phyloP scores from a whole-genome alignment of 2,329 filamentous ascomycete genomes.

The Blastomyces emzantsi region DNA sequence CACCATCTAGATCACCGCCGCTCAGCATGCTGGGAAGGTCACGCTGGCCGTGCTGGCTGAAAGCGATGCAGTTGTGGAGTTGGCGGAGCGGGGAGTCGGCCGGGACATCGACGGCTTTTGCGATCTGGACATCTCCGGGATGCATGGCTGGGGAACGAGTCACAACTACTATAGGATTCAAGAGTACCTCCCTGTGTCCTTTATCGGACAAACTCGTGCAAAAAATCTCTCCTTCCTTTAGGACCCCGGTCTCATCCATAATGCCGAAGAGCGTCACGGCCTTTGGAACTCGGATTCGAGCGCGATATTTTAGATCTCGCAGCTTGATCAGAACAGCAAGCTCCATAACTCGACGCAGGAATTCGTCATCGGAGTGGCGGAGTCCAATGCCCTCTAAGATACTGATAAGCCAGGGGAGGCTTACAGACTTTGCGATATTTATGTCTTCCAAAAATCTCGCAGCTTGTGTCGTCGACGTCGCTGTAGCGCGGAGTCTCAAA shows the following conservation, averaged over 20 bases:
- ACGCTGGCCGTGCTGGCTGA: conserved; percentile 59
- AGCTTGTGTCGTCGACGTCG: conserved; percentile 51
- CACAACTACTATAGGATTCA: conserved; percentile 46
- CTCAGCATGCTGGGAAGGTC: conserved; percentile 71
- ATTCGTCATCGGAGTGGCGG: conserved; percentile 58
- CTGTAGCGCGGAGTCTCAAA: conserved; percentile 50
- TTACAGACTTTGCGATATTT: conserved; percentile 51
- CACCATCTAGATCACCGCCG: conserved; percentile 77
- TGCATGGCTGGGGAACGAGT: conserved; percentile 75
- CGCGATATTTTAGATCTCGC: conserved; percentile 66
- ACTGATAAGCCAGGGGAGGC: conserved; percentile 54
- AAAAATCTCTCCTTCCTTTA: conserved; percentile 61
- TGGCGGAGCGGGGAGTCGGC: conserved; percentile 49
- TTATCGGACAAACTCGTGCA: conserved; percentile 46
- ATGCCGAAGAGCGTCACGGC: conserved; percentile 73
- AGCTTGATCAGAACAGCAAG: conserved; percentile 61
- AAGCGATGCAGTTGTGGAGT: conserved; percentile 67
- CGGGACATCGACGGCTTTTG: conserved; percentile 47
- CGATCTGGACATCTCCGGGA: conserved; percentile 68
- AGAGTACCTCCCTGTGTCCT: conserved; percentile 23
- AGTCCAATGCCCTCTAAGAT: conserved; percentile 49
- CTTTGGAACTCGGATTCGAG: conserved; percentile 60
- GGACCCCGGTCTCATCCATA: conserved; percentile 67
- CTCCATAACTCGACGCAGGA: conserved; percentile 63
- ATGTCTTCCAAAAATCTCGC: conserved; percentile 56